A percentile compares a stretch with the other conserved stretches of the same genome.
These are phyloP conservation scores for Neurospora tetraspora DNA, from an alignment of 495 filamentous ascomycete species.

Conservation along the genomic window DNA sequence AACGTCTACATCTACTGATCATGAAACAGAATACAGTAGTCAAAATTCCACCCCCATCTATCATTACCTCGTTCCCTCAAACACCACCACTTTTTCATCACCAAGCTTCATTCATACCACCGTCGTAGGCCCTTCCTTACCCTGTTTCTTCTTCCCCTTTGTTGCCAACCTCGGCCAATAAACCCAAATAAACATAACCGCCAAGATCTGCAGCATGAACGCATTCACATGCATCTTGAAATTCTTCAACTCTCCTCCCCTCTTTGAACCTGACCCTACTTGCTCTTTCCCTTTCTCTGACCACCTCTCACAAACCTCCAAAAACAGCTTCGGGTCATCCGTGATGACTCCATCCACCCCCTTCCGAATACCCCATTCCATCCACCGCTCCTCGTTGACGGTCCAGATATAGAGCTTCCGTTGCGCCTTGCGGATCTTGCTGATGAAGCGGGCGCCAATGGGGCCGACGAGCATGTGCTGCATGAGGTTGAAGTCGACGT, in stretches of 20 bases:
- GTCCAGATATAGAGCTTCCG: slow-evolving; percentile 72
- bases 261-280: neutral
- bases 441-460: slow-evolving; percentile 50
- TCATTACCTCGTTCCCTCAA: neutral
- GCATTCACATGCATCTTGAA: slow-evolving; percentile 10
- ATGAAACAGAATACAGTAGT: neutral
- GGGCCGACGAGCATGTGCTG: slow-evolving; percentile 55
- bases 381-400: slow-evolving; percentile 61
- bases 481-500: slow-evolving; percentile 66
- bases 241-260: neutral
- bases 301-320: slow-evolving; percentile 30
- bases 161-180: slow-evolving; percentile 10
- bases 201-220: slow-evolving; percentile 10
- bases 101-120: neutral
- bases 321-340: slow-evolving; percentile 42
- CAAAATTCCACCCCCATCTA: neutral
- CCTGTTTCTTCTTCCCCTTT: neutral
- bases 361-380: slow-evolving; percentile 56
- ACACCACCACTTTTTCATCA: neutral
- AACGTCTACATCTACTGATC: neutral
- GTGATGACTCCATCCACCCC: slow-evolving; percentile 46
- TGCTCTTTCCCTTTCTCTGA: neutral
- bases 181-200: slow-evolving; percentile 4
- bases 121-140: neutral
- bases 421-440: slow-evolving; percentile 40